phyloP scores from a whole-genome alignment of 2,329 filamentous ascomycete species.

The Sporothrix curviconia region DNA sequence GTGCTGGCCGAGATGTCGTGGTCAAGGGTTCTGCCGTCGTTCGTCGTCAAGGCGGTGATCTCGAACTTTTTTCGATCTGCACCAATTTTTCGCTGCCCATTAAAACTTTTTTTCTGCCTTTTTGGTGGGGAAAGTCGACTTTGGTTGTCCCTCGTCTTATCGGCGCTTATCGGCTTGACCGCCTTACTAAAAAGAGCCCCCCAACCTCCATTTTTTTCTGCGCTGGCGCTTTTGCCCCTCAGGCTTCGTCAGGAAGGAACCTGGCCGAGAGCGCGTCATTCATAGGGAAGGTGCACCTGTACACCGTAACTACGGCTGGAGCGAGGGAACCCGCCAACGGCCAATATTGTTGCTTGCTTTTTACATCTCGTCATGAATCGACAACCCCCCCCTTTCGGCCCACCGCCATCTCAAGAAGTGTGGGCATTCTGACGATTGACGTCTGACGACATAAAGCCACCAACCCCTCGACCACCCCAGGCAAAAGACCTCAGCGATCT shows the following conservation, averaged over 20 bases:
- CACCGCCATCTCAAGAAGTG: background rate
- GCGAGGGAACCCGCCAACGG: background rate
- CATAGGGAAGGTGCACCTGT: background rate
- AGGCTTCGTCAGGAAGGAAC: background rate
- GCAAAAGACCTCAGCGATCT: background rate
- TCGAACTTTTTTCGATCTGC: constrained; percentile 6
- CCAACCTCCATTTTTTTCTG: constrained; percentile 9
- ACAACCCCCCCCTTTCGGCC: background rate
- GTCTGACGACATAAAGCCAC: background rate
- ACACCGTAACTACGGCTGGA: constrained; percentile 2
- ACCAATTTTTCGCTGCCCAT: constrained; percentile 8
- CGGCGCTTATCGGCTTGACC: constrained; percentile 14
- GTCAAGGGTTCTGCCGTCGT: background rate
- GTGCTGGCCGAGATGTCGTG: background rate
- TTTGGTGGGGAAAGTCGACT: background rate
- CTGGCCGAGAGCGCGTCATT: background rate
- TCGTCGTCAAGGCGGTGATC: constrained; percentile 7
- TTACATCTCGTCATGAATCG: background rate
- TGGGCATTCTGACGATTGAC: background rate
- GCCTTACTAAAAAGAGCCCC: constrained; percentile 1
- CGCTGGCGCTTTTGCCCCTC: background rate
- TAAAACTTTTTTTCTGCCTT: constrained; percentile 8
- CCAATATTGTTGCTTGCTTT: constrained; percentile 11
- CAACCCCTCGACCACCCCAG: background rate
- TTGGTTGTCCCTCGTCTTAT: background rate